Percentiles rank a stretch among this genome's conserved stretches.
These are phyloP conservation scores for Chaetomium fimeti DNA, from an alignment of 495 filamentous ascomycete genomes.

Conservation along the genomic window DNA sequence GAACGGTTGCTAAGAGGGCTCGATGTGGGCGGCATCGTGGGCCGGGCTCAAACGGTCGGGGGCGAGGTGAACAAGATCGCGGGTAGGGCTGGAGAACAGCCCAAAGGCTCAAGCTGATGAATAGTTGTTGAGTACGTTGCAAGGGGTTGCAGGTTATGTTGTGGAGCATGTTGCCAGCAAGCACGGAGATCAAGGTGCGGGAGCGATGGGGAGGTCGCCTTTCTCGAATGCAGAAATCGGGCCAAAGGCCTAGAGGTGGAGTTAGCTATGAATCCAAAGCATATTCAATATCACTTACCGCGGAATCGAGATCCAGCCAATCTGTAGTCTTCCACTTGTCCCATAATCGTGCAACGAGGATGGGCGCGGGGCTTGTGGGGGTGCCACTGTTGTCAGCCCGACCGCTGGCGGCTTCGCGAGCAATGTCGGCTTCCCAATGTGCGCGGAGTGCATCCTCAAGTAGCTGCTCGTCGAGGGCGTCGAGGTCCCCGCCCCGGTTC, in stretches of 20 bases:
- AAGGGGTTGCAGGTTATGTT: constrained; percentile 1
- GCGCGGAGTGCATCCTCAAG: constrained; percentile 29
- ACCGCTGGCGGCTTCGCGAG: neutral
- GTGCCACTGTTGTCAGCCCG: neutral
- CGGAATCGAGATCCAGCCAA: constrained; percentile 34
- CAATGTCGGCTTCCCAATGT: constrained; percentile 26
- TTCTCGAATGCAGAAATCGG: constrained; percentile 27
- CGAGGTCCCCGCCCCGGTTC: neutral
- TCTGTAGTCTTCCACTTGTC: constrained; percentile 31
- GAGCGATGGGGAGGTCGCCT: constrained; percentile 2
- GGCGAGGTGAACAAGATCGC: constrained; percentile 19
- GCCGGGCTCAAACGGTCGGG: constrained; percentile 13
- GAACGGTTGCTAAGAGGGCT: constrained; percentile 26
- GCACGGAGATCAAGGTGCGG: neutral
- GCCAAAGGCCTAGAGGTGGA: constrained; percentile 26
- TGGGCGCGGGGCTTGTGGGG: neutral
- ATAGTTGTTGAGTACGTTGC: neutral
- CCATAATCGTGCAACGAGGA: constrained; percentile 19
- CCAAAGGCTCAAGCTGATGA: neutral
- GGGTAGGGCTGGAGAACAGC: constrained; percentile 4
- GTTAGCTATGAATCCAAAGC: neutral
- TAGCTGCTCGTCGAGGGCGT: constrained; percentile 21
- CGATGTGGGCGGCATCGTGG: neutral
- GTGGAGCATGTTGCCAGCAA: neutral
- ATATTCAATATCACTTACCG: constrained; percentile 22